Evolutionary conservation across 2,329 filamentous ascomycete genomes (phyloP).

Genomic region (Stachybotrys elegans): DNA sequence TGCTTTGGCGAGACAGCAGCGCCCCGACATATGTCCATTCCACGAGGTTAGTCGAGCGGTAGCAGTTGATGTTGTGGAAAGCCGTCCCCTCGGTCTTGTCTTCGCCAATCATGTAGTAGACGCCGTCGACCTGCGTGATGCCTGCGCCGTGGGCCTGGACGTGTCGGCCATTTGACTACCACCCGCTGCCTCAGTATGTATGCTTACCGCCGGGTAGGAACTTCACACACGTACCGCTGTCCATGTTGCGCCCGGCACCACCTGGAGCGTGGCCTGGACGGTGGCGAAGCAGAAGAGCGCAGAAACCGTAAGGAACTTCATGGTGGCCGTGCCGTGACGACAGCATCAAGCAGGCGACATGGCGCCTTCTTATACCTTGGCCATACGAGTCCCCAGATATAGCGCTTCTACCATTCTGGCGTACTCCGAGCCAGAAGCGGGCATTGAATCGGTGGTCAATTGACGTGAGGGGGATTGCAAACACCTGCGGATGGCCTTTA

Average conservation of each 20-base stretch:
- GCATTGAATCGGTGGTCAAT: too few relatives aligned
- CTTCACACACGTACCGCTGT: constrained; percentile 29
- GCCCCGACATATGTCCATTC: constrained; percentile 59
- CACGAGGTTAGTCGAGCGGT: constrained; percentile 56
- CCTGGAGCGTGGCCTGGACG: constrained; percentile 19
- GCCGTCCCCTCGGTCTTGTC: constrained; percentile 59
- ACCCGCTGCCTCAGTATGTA: too few relatives aligned
- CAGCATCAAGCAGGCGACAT: too few relatives aligned
- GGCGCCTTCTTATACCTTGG: too few relatives aligned
- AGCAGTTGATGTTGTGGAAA: constrained; percentile 65
- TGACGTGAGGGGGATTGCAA: too few relatives aligned
- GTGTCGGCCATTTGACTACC: constrained; percentile 47
- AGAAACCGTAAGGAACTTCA: too few relatives aligned
- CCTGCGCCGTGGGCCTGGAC: constrained; percentile 64
- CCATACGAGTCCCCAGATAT: too few relatives aligned
- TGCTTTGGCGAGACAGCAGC: constrained; percentile 45
- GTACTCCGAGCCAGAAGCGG: too few relatives aligned
- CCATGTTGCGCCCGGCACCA: constrained; percentile 42
- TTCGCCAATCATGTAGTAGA: constrained; percentile 66
- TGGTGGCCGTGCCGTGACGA: too few relatives aligned
- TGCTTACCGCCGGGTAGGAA: constrained; percentile 28
- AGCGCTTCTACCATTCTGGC: too few relatives aligned
- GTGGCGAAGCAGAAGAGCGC: too few relatives aligned
- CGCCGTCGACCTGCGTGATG: constrained; percentile 51
- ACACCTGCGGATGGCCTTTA: too few relatives aligned